Evolutionary conservation across 495 filamentous ascomycete species (phyloP).

Genomic region (Neurospora sp.): DNA sequence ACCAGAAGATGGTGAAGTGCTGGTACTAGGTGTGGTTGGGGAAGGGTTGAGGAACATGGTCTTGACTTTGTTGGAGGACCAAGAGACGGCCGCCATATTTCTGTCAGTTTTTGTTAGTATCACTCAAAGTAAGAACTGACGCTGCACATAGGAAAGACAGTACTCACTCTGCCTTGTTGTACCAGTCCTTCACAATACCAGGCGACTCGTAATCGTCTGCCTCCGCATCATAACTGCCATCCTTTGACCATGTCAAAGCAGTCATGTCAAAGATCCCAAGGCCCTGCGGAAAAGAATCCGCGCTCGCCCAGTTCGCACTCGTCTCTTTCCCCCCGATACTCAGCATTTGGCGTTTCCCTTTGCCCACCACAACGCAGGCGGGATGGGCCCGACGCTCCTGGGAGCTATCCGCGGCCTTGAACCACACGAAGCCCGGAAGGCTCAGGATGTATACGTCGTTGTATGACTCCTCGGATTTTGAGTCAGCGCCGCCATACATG

Average conservation of each 20-base stretch:
- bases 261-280: neutral
- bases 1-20: neutral
- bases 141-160: neutral
- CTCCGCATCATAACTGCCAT: slow-evolving; percentile 2
- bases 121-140: neutral
- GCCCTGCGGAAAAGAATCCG: neutral
- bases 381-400: neutral
- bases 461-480: neutral
- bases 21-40: neutral
- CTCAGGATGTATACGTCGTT: neutral
- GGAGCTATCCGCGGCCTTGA: neutral
- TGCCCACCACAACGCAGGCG: neutral
- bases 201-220: slow-evolving; percentile 4
- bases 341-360: neutral
- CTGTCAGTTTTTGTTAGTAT: neutral
- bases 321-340: neutral
- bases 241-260: neutral
- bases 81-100: neutral
- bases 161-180: neutral
- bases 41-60: neutral
- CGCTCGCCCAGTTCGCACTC: neutral
- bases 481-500: neutral
- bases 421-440: slow-evolving; percentile 1
- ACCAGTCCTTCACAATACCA: neutral
- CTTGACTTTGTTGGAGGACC: neutral